phyloP scores from a whole-genome alignment of 768 basidiomycete genomes.

The Podaxis rugospora region DNA sequence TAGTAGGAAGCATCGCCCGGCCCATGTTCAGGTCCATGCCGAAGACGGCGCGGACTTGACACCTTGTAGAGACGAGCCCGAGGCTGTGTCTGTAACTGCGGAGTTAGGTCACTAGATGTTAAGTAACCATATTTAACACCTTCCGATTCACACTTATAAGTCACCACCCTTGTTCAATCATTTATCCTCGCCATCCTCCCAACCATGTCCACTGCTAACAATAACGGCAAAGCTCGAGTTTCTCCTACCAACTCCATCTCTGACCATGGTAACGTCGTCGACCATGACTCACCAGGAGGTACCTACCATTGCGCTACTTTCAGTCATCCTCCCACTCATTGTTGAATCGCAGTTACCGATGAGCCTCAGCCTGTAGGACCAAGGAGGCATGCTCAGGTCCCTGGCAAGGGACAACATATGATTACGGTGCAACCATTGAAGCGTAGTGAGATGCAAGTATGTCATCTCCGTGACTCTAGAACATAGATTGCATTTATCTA shows the following conservation, averaged over 20 bases:
- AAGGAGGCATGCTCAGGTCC: slow-evolving; percentile 20
- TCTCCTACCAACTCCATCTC: slow-evolving; percentile 32
- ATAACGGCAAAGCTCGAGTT: slow-evolving; percentile 53
- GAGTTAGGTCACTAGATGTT: neutral
- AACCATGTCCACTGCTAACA: slow-evolving; percentile 19
- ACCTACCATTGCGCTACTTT: slow-evolving; percentile 18
- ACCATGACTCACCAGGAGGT: slow-evolving; percentile 68
- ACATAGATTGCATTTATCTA: neutral
- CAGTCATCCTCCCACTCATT: slow-evolving; percentile 11
- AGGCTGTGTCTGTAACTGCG: slow-evolving; percentile 10
- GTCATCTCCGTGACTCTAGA: slow-evolving; percentile 9
- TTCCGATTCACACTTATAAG: too few species aligned
- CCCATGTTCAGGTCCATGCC: neutral
- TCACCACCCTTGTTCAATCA: neutral
- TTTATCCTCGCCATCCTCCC: neutral
- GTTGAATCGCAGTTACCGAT: slow-evolving; percentile 54
- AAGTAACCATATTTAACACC: too few species aligned
- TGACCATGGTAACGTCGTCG: slow-evolving; percentile 62
- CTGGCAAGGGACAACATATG: slow-evolving; percentile 34
- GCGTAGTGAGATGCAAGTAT: slow-evolving; percentile 82
- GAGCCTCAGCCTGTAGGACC: slow-evolving; percentile 35
- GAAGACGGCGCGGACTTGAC: neutral
- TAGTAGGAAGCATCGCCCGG: too few species aligned
- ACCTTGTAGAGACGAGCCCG: neutral
- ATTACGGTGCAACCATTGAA: slow-evolving; percentile 84